Evolutionary conservation across 2,329 filamentous ascomycete genomes (phyloP).

Genomic region (Waltergamsia citrina): DNA sequence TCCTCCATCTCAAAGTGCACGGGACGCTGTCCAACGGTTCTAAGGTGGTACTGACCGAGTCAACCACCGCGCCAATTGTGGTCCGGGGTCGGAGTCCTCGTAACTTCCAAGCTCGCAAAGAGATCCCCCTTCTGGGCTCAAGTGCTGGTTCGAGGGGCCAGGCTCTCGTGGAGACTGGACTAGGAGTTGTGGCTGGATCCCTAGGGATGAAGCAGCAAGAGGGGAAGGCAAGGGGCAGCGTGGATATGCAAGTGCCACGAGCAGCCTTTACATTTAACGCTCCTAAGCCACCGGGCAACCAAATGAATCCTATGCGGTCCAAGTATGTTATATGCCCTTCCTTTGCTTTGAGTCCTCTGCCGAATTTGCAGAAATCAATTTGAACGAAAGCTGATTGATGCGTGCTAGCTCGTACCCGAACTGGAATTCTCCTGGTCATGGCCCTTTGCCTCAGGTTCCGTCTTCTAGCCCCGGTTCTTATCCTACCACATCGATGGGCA

Average conservation of each 20-base stretch:
- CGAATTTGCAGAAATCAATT: no score
- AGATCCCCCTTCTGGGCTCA: conserved; percentile 74
- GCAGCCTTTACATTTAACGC: conserved; percentile 49
- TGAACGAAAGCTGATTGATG: no score
- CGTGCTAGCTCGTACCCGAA: conserved; percentile 17
- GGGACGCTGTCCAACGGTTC: conserved; percentile 76
- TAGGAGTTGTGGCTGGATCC: conserved; percentile 50
- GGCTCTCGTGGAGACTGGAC: conserved; percentile 53
- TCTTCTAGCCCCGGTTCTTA: conserved; percentile 35
- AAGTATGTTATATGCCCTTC: conserved; percentile 38
- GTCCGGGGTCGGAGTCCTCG: conserved; percentile 86
- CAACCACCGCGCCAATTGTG: conserved; percentile 83
- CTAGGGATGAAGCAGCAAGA: conserved; percentile 45
- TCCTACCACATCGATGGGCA: conserved; percentile 35
- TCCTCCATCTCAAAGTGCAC: conserved; percentile 77
- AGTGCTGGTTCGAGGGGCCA: conserved; percentile 73
- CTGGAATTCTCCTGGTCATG: conserved; percentile 38
- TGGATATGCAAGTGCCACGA: conserved; percentile 46
- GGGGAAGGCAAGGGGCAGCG: conserved; percentile 33
- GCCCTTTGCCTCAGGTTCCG: conserved; percentile 38
- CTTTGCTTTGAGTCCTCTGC: no score
- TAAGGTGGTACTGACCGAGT: conserved; percentile 74
- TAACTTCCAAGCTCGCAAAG: conserved; percentile 91
- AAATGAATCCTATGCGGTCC: conserved; percentile 43
- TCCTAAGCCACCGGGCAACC: conserved; percentile 43